These are phyloP conservation scores for Kernera saxatilis DNA, from an alignment of 345 rosid species.

Conservation along the genomic window DNA sequence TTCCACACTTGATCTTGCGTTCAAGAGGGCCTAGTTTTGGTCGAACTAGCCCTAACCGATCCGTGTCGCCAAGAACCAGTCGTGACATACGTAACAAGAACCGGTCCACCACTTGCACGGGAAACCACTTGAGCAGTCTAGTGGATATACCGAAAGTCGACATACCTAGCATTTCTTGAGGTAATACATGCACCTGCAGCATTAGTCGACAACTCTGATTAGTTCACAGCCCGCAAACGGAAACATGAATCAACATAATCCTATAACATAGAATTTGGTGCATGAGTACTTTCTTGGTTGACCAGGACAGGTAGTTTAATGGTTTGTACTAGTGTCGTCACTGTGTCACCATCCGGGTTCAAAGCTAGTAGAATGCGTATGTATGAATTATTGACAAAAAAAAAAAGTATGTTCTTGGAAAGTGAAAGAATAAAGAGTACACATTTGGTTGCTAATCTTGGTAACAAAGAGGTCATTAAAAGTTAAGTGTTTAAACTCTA, in stretches of 20 bases:
- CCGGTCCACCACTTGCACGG: constrained; percentile 52
- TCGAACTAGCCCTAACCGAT: constrained; percentile 51
- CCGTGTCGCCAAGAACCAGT: constrained; percentile 59
- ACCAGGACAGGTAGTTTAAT: too few species aligned
- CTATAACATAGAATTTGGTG: too few species aligned
- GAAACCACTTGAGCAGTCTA: constrained; percentile 79
- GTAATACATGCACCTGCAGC: constrained; percentile 82
- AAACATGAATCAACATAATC: too few species aligned
- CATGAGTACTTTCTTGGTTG: too few species aligned
- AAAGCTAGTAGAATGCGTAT: too few species aligned
- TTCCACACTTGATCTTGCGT: constrained; percentile 57
- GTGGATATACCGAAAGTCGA: constrained; percentile 78
- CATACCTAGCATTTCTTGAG: constrained; percentile 73
- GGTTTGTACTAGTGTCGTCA: too few species aligned
- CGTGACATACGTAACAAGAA: constrained; percentile 51
- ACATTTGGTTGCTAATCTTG: neutral
- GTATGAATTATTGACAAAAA: too few species aligned
- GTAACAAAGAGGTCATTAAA: neutral
- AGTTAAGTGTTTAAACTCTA: neutral
- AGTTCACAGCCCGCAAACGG: too few species aligned
- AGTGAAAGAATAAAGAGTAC: neutral
- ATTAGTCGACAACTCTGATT: neutral
- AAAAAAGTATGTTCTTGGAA: too few species aligned
- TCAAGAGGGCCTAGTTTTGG: constrained; percentile 78
- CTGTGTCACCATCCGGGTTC: too few species aligned